phyloP scores from a whole-genome alignment of 805 yeast species.

The Yamadazyma takamatsuzukensis region DNA sequence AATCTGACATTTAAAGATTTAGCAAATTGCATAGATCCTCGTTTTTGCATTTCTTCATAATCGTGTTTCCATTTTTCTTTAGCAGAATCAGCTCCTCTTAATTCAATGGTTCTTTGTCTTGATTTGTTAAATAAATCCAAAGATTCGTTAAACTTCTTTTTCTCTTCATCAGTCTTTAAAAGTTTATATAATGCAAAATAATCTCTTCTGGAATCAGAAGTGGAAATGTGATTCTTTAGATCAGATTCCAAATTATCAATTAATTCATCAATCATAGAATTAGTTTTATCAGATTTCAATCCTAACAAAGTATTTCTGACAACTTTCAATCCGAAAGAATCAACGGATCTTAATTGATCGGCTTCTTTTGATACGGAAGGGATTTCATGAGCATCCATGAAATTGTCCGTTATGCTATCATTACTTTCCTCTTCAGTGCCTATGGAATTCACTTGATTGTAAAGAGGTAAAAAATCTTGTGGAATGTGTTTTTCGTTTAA shows the following conservation, averaged over 20 bases:
- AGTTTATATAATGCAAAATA: conserved; percentile 63
- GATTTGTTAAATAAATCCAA: conserved; percentile 68
- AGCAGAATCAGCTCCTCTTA: conserved; percentile 80
- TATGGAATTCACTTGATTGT: conserved; percentile 21
- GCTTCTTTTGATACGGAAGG: conserved; percentile 50
- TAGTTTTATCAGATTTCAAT: conserved; percentile 20
- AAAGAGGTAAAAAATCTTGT: conserved; percentile 27
- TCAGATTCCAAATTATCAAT: conserved; percentile 27
- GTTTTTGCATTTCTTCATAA: conserved; percentile 58
- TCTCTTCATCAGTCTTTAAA: conserved; percentile 43
- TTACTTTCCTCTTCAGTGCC: conserved; percentile 19
- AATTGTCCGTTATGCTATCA: conserved; percentile 29
- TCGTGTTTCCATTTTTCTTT: conserved; percentile 85
- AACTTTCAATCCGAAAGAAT: conserved; percentile 72
- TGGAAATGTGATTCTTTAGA: conserved; percentile 21
- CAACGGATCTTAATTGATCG: conserved; percentile 59
- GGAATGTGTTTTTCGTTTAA: conserved; percentile 32
- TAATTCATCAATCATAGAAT: conserved; percentile 20
- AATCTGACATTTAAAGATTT: conserved; percentile 67
- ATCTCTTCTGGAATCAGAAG: conserved; percentile 44
- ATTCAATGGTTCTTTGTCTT: conserved; percentile 75
- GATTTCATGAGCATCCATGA: conserved; percentile 21
- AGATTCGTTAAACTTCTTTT: conserved; percentile 54
- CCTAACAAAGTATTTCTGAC: conserved; percentile 69
- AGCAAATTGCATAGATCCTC: conserved; percentile 55